Evolutionary conservation across 768 basidiomycete genomes (phyloP).

Genomic region (Boletus tomentosulus): DNA sequence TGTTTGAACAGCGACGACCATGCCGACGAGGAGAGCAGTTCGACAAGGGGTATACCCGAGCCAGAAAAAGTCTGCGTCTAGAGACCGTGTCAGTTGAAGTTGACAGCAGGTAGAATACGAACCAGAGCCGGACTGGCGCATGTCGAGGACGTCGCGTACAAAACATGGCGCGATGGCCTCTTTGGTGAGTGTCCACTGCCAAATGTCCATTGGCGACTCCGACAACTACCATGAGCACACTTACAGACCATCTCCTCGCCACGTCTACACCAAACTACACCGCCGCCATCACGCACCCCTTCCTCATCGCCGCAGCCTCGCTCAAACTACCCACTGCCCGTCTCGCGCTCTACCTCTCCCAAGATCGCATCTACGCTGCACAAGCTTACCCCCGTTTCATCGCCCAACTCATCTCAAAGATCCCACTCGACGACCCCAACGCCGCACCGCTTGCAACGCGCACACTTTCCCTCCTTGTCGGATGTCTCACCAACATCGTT

Average conservation of each 20-base stretch:
- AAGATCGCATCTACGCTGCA: constrained; percentile 71
- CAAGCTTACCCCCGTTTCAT: constrained; percentile 74
- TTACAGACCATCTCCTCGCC: constrained; percentile 35
- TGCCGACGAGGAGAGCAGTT: constrained; percentile 53
- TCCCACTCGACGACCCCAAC: constrained; percentile 38
- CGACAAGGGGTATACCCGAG: constrained; percentile 69
- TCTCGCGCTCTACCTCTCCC: constrained; percentile 62
- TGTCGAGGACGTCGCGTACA: constrained; percentile 45
- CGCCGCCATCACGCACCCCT: constrained; percentile 51
- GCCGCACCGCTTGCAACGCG: constrained; percentile 23
- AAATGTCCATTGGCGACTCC: constrained; percentile 19
- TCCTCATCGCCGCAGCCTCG: constrained; percentile 55
- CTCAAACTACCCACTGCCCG: constrained; percentile 44
- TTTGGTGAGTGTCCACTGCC: constrained; percentile 53
- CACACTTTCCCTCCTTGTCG: constrained; percentile 45
- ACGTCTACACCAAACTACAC: constrained; percentile 36
- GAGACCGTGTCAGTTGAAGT: neutral
- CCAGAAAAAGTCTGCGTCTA: constrained; percentile 65
- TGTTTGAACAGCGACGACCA: constrained; percentile 58
- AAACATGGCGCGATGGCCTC: constrained; percentile 56
- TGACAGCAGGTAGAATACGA: neutral
- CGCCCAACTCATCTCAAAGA: constrained; percentile 56
- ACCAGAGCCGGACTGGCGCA: constrained; percentile 39
- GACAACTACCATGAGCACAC: constrained; percentile 3
- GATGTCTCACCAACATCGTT: constrained; percentile 54